Evolutionary conservation across 768 basidiomycete genomes (phyloP).

Genomic region (Pisolithus marmoratus): DNA sequence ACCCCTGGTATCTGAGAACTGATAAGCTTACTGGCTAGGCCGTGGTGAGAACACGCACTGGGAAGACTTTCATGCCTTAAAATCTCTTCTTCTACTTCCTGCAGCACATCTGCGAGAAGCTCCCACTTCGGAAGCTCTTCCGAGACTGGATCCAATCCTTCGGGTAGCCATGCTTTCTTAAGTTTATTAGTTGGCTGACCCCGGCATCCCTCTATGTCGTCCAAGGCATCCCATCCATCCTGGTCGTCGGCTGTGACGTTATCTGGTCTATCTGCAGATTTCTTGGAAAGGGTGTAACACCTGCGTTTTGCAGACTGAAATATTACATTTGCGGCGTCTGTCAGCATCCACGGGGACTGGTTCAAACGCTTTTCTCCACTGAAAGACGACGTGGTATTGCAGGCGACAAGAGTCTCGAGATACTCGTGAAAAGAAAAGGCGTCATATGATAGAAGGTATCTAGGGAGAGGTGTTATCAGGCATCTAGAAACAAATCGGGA

Average conservation of each 20-base stretch:
- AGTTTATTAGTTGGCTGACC: conserved; percentile 4
- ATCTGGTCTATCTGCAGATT: conserved; percentile 17
- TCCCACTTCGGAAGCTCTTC: conserved; percentile 97
- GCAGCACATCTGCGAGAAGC: conserved; percentile 73
- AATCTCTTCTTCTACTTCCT: conserved; percentile 88
- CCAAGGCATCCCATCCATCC: conserved; percentile 70
- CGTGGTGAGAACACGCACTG: conserved; percentile 5
- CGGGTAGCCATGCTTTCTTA: conserved; percentile 54
- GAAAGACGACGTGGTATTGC: conserved; percentile 40
- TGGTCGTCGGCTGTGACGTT: conserved; percentile 52
- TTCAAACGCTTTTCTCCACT: conserved; percentile 56
- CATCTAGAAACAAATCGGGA: not conserved
- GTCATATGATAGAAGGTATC: conserved; percentile 84
- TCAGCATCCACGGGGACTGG: conserved; percentile 86
- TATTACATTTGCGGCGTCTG: conserved; percentile 84
- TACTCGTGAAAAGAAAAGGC: conserved; percentile 87
- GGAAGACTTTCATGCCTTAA: conserved; percentile 48
- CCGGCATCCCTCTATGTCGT: conserved; percentile 40
- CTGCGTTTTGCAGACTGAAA: conserved; percentile 74
- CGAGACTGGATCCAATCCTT: conserved; percentile 75
- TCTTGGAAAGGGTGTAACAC: conserved; percentile 58
- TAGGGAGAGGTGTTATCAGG: not conserved
- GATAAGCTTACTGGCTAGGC: not conserved
- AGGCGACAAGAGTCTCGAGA: conserved; percentile 78
- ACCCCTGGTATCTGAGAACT: conserved; percentile 38